Evolutionary conservation across 1,284 basidiomycete species (phyloP).

Genomic region (Marasmius fiardii): DNA sequence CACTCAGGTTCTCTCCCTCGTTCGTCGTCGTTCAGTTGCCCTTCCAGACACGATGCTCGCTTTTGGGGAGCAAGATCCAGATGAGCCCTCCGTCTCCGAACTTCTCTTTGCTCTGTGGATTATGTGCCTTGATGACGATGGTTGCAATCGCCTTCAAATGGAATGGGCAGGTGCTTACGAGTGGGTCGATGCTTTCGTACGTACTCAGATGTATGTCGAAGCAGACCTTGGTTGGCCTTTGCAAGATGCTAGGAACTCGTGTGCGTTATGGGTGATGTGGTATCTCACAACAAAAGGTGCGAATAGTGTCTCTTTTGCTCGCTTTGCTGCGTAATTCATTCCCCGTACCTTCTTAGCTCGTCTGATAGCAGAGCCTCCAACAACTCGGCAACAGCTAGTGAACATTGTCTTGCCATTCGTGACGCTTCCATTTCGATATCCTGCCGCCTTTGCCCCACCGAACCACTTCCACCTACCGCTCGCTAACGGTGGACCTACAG

Average conservation of each 20-base stretch:
- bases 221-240: slow-evolving; percentile 50
- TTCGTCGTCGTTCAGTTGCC: background rate
- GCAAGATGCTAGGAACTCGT: slow-evolving; percentile 44
- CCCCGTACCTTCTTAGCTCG: slow-evolving; percentile 33
- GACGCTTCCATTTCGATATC: slow-evolving; percentile 51
- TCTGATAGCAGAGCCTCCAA: slow-evolving; percentile 36
- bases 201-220: slow-evolving; percentile 39
- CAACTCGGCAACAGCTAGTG: slow-evolving; percentile 43
- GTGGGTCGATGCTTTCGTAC: slow-evolving; percentile 23
- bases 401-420: slow-evolving; percentile 55
- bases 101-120: background rate
- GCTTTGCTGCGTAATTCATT: background rate
- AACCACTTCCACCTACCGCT: slow-evolving; percentile 57
- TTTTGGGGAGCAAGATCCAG: background rate
- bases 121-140: slow-evolving; percentile 1
- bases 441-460: slow-evolving; percentile 55
- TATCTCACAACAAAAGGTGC: slow-evolving; percentile 48
- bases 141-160: slow-evolving; percentile 2
- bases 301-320: slow-evolving; percentile 3
- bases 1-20: background rate
- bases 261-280: slow-evolving; percentile 66
- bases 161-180: background rate
- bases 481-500: slow-evolving; percentile 15
- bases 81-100: background rate
- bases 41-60: background rate